Conservation (phyloP, 2,329 filamentous ascomycete species). For the Thielaviopsis cerberus region DNA sequence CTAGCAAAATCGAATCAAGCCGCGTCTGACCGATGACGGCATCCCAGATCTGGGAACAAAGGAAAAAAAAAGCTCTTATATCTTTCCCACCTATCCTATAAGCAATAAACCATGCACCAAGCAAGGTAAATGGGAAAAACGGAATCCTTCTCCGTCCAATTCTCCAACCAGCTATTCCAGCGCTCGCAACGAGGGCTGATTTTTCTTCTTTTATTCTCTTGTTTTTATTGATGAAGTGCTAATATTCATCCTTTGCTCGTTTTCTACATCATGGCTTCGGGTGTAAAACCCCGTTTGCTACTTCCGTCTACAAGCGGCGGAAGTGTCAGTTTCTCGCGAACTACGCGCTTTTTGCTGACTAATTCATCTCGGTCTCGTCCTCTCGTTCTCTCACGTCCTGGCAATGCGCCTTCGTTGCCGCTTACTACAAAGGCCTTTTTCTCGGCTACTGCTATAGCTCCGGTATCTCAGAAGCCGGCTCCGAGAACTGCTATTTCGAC, state of each 20-base stretch:
- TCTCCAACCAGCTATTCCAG: neutral
- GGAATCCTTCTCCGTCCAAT: slow-evolving; percentile 6
- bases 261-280: slow-evolving; percentile 28
- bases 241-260: slow-evolving; percentile 8
- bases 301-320: slow-evolving; percentile 20
- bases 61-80: neutral
- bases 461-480: neutral
- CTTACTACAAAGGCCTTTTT: neutral
- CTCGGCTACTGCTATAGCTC: neutral
- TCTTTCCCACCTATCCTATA: neutral
- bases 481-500: neutral
- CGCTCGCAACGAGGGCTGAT: neutral
- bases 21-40: neutral
- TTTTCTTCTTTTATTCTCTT: neutral
- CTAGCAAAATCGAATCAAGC: neutral
- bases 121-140: slow-evolving; percentile 4
- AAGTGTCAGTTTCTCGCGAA: neutral
- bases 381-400: neutral
- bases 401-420: neutral
- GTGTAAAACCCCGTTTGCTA: slow-evolving; percentile 30
- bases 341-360: neutral
- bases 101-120: slow-evolving; percentile 4
- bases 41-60: neutral
- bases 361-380: neutral
- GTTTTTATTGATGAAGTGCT: slow-evolving; percentile 1